These are phyloP conservation scores for Millerozyma acaciae DNA, from an alignment of 805 yeast genomes.

Conservation along the genomic window DNA sequence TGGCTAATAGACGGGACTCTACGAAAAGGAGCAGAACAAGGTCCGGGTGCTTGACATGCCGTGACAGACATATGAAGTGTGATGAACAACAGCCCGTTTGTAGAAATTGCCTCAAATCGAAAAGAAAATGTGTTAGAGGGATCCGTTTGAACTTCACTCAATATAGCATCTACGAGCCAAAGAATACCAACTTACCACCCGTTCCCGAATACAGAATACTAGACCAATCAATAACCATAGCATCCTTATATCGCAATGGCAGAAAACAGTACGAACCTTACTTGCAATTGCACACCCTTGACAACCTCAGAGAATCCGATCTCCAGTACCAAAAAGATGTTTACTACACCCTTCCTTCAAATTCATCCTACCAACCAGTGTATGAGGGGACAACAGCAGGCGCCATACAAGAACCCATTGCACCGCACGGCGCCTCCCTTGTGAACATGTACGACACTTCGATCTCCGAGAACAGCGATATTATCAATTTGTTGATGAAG, in stretches of 20 bases:
- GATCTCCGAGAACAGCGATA: slow-evolving; percentile 22
- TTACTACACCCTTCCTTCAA: slow-evolving; percentile 11
- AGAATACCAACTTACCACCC: slow-evolving; percentile 6
- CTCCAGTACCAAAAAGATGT: slow-evolving; percentile 23
- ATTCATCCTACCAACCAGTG: neutral
- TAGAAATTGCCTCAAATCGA: slow-evolving; percentile 49
- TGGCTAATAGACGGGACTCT: slow-evolving; percentile 24
- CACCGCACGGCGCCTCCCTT: neutral
- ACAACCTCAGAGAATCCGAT: slow-evolving; percentile 32
- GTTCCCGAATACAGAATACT: slow-evolving; percentile 19
- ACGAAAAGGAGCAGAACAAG: slow-evolving; percentile 36
- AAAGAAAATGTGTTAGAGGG: slow-evolving; percentile 46
- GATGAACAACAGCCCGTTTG: slow-evolving; percentile 63
- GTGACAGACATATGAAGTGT: slow-evolving; percentile 65
- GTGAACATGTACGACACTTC: slow-evolving; percentile 8
- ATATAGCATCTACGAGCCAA: slow-evolving; percentile 35
- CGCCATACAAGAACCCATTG: neutral
- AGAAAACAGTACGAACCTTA: slow-evolving; percentile 27
- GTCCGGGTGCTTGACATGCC: slow-evolving; percentile 58
- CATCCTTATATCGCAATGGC: slow-evolving; percentile 37
- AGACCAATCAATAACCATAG: slow-evolving; percentile 43
- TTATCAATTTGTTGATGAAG: slow-evolving; percentile 22
- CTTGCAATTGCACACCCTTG: slow-evolving; percentile 24
- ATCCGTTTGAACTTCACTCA: slow-evolving; percentile 43
- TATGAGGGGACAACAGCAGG: too few relatives aligned